Percentiles rank a stretch among this genome's conserved stretches.
Evolutionary conservation across 345 rosid species (phyloP).

Genomic region (Citrus hindsii): DNA sequence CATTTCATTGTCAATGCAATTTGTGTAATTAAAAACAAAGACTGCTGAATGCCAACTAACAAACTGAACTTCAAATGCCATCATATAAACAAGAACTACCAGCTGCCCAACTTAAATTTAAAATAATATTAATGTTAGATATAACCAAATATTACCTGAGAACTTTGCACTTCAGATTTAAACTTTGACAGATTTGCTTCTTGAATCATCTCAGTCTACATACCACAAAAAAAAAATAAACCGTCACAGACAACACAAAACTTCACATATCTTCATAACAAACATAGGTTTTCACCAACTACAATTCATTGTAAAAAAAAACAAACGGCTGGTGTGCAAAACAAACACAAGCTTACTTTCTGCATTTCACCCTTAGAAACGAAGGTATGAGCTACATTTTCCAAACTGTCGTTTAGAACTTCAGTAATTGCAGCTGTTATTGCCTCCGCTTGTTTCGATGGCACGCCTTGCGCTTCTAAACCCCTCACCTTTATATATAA

Average conservation of each 20-base stretch:
- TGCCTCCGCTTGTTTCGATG: constrained; percentile 92
- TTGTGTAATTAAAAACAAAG: not conserved
- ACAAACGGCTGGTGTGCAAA: not conserved
- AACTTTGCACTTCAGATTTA: constrained; percentile 79
- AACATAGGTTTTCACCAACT: not conserved
- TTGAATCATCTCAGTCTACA: constrained; percentile 73
- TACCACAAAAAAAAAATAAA: not conserved
- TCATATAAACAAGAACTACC: not conserved
- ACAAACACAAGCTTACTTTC: constrained; percentile 40
- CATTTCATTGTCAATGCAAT: not conserved
- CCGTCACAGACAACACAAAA: not conserved
- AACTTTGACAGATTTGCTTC: constrained; percentile 83
- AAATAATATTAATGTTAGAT: not conserved
- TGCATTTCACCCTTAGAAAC: constrained; percentile 89
- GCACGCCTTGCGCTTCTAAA: constrained; percentile 84
- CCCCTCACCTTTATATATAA: constrained; percentile 57
- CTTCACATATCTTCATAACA: not conserved
- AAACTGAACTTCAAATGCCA: not conserved
- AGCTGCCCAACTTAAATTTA: no score
- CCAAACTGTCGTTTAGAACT: constrained; percentile 88
- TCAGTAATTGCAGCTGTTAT: constrained; percentile 82
- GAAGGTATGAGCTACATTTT: constrained; percentile 75
- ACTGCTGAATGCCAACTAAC: not conserved
- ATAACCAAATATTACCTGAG: constrained; percentile 48
- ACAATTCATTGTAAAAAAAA: not conserved